phyloP scores from a whole-genome alignment of 2,329 filamentous ascomycete species.

The Aspergillus aculeatinus region DNA sequence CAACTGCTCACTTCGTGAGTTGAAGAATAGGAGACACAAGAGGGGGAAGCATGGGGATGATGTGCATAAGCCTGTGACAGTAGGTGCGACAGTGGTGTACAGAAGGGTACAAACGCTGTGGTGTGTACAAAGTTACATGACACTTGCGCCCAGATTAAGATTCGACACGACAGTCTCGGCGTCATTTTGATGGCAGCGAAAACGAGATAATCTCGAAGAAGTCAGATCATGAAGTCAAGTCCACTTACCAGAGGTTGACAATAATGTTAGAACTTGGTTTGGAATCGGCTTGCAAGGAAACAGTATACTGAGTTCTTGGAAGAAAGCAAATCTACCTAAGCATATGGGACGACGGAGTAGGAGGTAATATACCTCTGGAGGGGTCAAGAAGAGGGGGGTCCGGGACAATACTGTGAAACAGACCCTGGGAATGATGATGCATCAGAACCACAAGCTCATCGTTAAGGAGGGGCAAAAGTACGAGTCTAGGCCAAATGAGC shows the following conservation, averaged over 20 bases:
- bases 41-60: not conserved
- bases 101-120: not conserved
- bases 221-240: not conserved
- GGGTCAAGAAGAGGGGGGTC: conserved; percentile 15
- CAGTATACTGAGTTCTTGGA: too few species aligned
- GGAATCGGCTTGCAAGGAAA: not conserved
- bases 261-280: not conserved
- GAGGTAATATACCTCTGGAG: not conserved
- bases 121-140: not conserved
- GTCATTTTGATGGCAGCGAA: not conserved
- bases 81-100: not conserved
- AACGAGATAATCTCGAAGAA: not conserved
- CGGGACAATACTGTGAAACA: conserved; percentile 7
- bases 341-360: not conserved
- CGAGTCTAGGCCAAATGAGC: not conserved
- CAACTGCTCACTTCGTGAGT: conserved; percentile 4
- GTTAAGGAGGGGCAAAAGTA: conserved; percentile 2
- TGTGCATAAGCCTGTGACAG: too few species aligned
- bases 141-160: not conserved
- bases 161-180: not conserved
- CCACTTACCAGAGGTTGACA: not conserved
- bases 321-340: not conserved
- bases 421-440: conserved; percentile 12
- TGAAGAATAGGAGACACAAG: not conserved
- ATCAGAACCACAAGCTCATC: conserved; percentile 7